Evolutionary conservation across 2,329 filamentous ascomycete genomes (phyloP), one percentile per base, ranked within the genome.

Genomic region (Blumeria graminis): DNA sequence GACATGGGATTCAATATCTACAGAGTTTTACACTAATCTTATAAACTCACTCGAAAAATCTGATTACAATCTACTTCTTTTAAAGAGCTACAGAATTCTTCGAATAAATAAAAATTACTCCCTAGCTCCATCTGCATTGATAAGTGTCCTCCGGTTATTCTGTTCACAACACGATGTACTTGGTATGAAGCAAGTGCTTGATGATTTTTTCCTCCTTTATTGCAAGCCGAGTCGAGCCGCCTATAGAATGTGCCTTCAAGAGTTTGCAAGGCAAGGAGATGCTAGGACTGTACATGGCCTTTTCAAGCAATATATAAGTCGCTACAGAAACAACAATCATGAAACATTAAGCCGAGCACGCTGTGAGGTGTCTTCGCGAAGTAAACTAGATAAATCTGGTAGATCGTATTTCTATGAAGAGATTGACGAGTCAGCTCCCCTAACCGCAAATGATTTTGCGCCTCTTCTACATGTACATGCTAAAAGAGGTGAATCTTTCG

Each of bases 401-500:
- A 48, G 57, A n/a, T 34, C 56, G 54, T 43, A 39, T 55, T 52
- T 52, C 36, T 52, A 53, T 33, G 58, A 45, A 48, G 39, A 56
- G n/a, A 51, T 22, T 33, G 55, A 52, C 16, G 54, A 45, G 32
- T 36, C 11, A 18, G 48, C 48, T 5, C 35, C 32, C 8, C 10
- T 56, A 4, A 54, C 18, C 8, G 39, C 62, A 33, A 60, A 63
- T 32, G 63, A 65, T 45, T 58, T 78, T 59, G 65, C 72, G n/a
- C 76, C 79, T 50, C 70, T 88, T 3, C 71, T 93, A 43, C 78
- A 84, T 60, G 83, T 82, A 0, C 78, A 90, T 68, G 81, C 86
- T 0, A 76, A 78, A 57, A 71, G 77, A 54, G 84, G 80, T 1
- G 78, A 94, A 61, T 66, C 82, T 0, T 64, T 70, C 3, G 72